phyloP scores from a whole-genome alignment of 2,329 filamentous ascomycete species.

The Aureobasidium uvarum region DNA sequence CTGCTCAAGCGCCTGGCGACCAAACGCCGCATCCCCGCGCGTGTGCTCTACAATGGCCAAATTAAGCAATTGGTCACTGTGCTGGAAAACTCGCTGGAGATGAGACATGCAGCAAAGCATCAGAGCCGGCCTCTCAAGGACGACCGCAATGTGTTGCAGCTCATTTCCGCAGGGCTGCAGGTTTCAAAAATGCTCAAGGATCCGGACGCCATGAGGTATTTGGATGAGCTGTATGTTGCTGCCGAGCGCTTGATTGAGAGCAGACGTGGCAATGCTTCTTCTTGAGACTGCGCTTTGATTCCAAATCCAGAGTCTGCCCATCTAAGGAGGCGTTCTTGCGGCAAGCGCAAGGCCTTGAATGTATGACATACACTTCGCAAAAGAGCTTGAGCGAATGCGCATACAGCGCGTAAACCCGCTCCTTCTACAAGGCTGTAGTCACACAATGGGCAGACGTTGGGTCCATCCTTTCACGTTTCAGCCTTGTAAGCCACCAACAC shows the following conservation, averaged over 20 bases:
- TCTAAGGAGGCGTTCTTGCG: not conserved
- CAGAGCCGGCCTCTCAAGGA: conserved; percentile 81
- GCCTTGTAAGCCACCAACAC: too few relatives aligned
- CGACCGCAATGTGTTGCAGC: conserved; percentile 82
- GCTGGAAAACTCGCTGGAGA: conserved; percentile 82
- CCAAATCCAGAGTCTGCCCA: not conserved
- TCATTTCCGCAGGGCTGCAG: conserved; percentile 83
- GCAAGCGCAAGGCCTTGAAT: not conserved
- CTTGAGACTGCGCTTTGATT: not conserved
- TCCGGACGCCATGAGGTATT: conserved; percentile 75
- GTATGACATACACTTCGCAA: not conserved
- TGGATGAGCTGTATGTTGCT: conserved; percentile 77
- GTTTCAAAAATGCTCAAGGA: conserved; percentile 86
- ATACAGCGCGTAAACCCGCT: not conserved
- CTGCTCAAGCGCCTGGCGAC: conserved; percentile 81
- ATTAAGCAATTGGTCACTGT: conserved; percentile 91
- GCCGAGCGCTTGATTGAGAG: conserved; percentile 73
- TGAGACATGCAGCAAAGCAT: conserved; percentile 81
- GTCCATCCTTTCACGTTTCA: too few relatives aligned
- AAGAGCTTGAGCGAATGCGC: not conserved
- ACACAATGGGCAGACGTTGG: too few relatives aligned
- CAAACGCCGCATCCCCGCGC: conserved; percentile 78
- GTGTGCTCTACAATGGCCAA: conserved; percentile 79
- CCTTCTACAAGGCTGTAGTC: too few relatives aligned
- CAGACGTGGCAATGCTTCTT: conserved; percentile 10